Evolutionary conservation across 805 yeast species (phyloP), one percentile per base, ranked within the genome.

Genomic region (Grigorovia jiainica): DNA sequence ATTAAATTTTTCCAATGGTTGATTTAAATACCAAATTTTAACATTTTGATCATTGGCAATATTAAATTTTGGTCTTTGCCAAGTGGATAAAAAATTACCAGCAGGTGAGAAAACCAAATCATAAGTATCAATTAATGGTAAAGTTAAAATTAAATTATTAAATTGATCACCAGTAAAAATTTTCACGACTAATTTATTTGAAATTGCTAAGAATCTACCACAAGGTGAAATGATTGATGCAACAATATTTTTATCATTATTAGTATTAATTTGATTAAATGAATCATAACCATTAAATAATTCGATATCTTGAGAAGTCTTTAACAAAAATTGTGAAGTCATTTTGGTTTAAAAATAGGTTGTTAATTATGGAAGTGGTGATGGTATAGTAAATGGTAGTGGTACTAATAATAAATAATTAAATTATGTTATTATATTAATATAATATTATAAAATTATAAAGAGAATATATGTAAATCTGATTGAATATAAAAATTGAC

Each of bases 21-120:
- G 66, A 35, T 61, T 61, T 39, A 82, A 64, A 49, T 76, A 72
- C 76, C 82, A 87, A 44, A 92, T 73, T 57, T 78, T 77, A 48
- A 90, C 86, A 63, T 92, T 92, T 47, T 86, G 78, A 46, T 70
- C 74, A 37, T 94, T 89, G 40, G 78, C 69, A 46, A 77, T 87
- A 52, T 75, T 78, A 52, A 76, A 69, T 52, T 80, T 66, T 4
- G 97, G 95, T 56, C 87, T 85, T 51, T 87, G 87, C 96, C 97
- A 92, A 31, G 95, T 77, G 48, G 85, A 76, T 48, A 92, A 63
- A 57, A 71, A 89, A 36, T 78, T 76, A 13, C 96, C 97, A 38
- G 75, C 70, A 8, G 97, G 95, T n/a, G 95, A 85, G 61, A 92
- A 87, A 47, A 78, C 76, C 53, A 92, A 59, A 58, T 92, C 97